Conservation (phyloP, 2,329 filamentous ascomycete species). For the Escovopsis sp. region DNA sequence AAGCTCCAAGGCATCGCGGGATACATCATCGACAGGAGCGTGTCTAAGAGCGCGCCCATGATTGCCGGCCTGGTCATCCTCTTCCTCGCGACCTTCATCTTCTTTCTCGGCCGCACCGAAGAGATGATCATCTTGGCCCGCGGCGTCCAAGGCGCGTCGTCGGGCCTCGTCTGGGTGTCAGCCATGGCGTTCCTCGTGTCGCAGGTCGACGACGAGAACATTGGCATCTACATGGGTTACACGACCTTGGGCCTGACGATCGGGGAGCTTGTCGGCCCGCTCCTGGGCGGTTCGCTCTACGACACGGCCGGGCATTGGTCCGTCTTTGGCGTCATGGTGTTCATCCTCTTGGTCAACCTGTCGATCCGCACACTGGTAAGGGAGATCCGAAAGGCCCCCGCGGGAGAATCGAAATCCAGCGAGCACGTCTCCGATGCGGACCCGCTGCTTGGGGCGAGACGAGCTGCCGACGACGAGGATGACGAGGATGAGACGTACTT, state of each 20-base stretch:
- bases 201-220: constrained; percentile 4
- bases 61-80: constrained; percentile 3
- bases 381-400: not conserved
- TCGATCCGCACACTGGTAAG: constrained; percentile 2
- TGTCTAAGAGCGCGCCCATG: constrained; percentile 5
- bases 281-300: constrained; percentile 3
- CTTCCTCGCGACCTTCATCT: constrained; percentile 4
- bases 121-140: constrained; percentile 5
- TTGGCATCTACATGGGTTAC: constrained; percentile 4
- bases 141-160: constrained; percentile 3
- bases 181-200: constrained; percentile 4
- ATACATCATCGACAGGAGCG: constrained; percentile 3
- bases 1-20: constrained; percentile 3
- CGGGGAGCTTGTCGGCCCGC: constrained; percentile 3
- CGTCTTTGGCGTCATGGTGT: constrained; percentile 2
- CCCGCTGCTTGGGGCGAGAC: not conserved
- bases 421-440: not conserved
- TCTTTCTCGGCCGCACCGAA: constrained; percentile 2
- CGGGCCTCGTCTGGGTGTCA: constrained; percentile 5
- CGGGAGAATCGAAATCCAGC: not conserved
- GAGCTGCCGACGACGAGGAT: too few relatives aligned
- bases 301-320: constrained; percentile 4
- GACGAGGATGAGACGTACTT: not conserved
- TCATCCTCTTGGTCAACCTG: constrained; percentile 1
- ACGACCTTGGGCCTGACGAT: constrained; percentile 4